phyloP scores from a whole-genome alignment of 371 early-diverging fungal species.

The Mortierella polycephala region DNA sequence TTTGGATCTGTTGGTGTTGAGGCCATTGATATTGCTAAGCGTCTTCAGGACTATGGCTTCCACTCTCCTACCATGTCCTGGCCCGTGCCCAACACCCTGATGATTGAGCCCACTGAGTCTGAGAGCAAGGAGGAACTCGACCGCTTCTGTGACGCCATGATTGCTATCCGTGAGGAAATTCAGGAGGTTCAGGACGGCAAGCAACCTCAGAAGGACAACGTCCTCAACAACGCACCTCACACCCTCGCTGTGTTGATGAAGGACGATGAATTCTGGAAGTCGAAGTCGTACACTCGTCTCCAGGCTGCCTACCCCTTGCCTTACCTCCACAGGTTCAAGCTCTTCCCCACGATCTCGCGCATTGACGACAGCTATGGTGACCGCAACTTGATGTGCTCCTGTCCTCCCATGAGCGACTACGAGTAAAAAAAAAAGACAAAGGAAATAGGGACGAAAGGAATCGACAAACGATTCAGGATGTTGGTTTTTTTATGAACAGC shows the following conservation, averaged over 20 bases:
- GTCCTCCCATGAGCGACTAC: conserved; percentile 71
- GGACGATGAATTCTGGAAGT: conserved; percentile 61
- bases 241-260: conserved; percentile 78
- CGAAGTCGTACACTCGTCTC: conserved; percentile 81
- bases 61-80: conserved; percentile 99
- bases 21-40: conserved; percentile 97
- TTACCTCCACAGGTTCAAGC: conserved; percentile 85
- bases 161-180: conserved; percentile 93
- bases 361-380: conserved; percentile 97
- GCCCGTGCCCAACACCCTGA: conserved; percentile 97
- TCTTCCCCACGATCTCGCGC: conserved; percentile 93
- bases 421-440: conserved; percentile 20
- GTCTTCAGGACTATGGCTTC: conserved; percentile 97
- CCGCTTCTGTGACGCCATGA: conserved; percentile 97
- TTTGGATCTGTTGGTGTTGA: conserved; percentile 88
- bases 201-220: conserved; percentile 85
- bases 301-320: conserved; percentile 93
- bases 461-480: background rate
- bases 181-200: conserved; percentile 85
- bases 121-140: conserved; percentile 93
- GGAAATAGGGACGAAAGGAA: background rate
- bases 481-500: background rate
- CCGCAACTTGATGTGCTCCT: conserved; percentile 92
- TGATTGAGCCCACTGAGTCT: conserved; percentile 99
- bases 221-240: conserved; percentile 92